Base-by-base conservation (phyloP, 2,329 filamentous ascomycete species). In the Coniella vitis region DNA sequence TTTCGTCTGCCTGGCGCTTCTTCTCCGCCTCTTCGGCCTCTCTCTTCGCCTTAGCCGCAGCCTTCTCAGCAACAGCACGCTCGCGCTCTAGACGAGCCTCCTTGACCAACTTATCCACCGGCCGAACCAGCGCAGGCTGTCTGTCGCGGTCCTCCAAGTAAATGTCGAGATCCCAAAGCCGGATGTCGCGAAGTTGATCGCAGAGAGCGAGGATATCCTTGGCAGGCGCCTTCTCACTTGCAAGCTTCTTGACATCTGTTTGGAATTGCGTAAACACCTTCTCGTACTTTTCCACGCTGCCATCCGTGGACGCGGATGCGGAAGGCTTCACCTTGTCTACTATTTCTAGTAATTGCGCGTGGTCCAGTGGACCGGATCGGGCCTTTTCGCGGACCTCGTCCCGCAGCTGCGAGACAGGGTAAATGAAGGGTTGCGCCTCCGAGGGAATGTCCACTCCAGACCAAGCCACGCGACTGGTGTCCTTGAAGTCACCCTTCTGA, bases 81-180 rank as follows among this genome's bases (percentile, higher is more conserved):
- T 71, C 79, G 52, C 76, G 76, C 50, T 79, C 75, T 44, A 76
- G 72, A 4, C 78, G 73, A 3, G 69, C 60, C 61, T 72, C 70
- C 45, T 77, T 69, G 43, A 85, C 70, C 39, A 78, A 74, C 36
- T 72, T 71, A 4, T 81, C 81, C 4, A 86, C 72, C 2, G 80
- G 81, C 16, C 82, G 76, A 3, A 87, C 77, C 38, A 87, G 70
- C 0, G 83, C 82, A 0, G 72, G 81, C 54, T 65, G 70, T 48
- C 61, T 68, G 54, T 67, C 69, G 29, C 83, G 78, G 59, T 88
- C 84, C 61, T 88, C 84, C 13, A 88, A 79, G 59, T 86, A 86
- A 55, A 87, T 78, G 40, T 76, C 80, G 1, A 85, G 68, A 48
- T 83, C 72, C 68, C 81, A 85, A 7, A 87, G 73, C 46, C 81